phyloP scores from a whole-genome alignment of 2,329 filamentous ascomycete genomes.

The Fusarium gaditjirri region DNA sequence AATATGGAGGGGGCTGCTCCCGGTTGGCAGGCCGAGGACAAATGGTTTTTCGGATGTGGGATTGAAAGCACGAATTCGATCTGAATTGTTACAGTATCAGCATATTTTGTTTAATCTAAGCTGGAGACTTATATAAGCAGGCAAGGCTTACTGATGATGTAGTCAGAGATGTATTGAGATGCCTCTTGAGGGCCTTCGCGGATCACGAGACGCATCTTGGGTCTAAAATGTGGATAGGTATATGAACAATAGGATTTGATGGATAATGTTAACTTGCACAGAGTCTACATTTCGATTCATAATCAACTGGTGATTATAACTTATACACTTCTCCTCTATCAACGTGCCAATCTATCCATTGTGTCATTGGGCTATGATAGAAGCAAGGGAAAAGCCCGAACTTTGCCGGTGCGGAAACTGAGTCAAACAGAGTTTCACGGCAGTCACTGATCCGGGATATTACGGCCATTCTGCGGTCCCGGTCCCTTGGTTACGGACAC shows the following conservation, averaged over 20 bases:
- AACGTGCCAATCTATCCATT: background rate
- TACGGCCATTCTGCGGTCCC: background rate
- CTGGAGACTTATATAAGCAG: background rate
- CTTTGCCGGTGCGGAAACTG: background rate
- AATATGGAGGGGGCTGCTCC: slow-evolving; percentile 8
- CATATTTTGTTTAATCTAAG: background rate
- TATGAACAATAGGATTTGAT: background rate
- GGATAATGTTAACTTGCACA: background rate
- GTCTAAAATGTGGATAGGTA: background rate
- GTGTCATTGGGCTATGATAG: background rate
- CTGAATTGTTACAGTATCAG: background rate
- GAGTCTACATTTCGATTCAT: background rate
- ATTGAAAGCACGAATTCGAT: background rate
- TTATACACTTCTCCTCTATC: background rate
- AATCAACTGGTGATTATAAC: background rate
- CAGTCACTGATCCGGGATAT: background rate
- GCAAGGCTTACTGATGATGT: slow-evolving; percentile 8
- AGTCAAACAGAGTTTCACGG: background rate
- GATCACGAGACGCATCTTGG: slow-evolving; percentile 13
- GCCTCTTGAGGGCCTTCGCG: slow-evolving; percentile 7
- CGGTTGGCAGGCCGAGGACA: slow-evolving; percentile 3
- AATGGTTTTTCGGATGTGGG: slow-evolving; percentile 6
- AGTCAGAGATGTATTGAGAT: slow-evolving; percentile 13
- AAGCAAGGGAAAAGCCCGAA: slow-evolving; percentile 1
- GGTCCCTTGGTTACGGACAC: background rate